A percentile compares a stretch with the other conserved stretches of the same genome.
Evolutionary conservation across 495 filamentous ascomycete species (phyloP).

Genomic region (Talaromyces liani): DNA sequence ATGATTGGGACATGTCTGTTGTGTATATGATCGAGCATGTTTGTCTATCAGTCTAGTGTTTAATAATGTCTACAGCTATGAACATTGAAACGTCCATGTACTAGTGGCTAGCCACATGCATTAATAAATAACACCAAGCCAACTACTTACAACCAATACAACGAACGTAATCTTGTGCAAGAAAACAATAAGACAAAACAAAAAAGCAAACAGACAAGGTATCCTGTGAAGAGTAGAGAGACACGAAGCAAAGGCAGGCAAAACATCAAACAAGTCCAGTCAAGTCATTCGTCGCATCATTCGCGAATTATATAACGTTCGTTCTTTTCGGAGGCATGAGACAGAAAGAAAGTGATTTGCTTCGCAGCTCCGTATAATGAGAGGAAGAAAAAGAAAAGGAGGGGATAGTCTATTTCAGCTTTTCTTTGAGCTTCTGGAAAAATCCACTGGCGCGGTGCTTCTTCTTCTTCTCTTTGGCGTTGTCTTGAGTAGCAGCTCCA

Average conservation of each 20-base stretch:
- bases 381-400: neutral
- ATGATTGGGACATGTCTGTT: neutral
- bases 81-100: neutral
- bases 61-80: neutral
- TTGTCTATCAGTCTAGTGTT: neutral
- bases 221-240: neutral
- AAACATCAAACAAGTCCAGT: neutral
- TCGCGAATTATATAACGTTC: neutral
- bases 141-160: neutral
- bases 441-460: conserved; percentile 38
- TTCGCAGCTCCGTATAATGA: conserved; percentile 4
- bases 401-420: conserved; percentile 27
- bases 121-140: neutral
- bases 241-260: conserved; percentile 1
- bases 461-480: conserved; percentile 40
- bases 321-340: neutral
- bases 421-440: conserved; percentile 44
- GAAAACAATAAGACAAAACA: neutral
- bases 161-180: neutral
- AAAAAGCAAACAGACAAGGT: neutral
- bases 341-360: neutral
- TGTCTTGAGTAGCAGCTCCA: conserved; percentile 1
- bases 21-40: neutral
- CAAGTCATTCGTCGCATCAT: neutral
- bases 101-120: neutral